Evolutionary conservation across 768 basidiomycete genomes (phyloP).

Genomic region (Tulasnella sp.): DNA sequence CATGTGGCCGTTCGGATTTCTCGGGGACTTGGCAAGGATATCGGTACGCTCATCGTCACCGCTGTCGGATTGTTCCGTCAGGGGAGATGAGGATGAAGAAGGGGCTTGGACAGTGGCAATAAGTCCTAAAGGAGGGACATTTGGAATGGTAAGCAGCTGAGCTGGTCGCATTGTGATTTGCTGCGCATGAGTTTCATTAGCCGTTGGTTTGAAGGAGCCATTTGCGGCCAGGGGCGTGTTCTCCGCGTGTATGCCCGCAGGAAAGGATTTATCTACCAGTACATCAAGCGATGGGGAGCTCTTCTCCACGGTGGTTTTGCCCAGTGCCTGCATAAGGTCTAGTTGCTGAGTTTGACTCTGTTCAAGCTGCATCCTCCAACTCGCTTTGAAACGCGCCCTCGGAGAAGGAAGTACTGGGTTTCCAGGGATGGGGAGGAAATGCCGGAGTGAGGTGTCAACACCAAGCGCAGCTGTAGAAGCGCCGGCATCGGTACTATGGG

Average conservation of each 20-base stretch:
- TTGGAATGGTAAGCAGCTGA: background rate
- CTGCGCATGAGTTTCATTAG: too few species aligned
- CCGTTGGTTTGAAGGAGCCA: too few species aligned
- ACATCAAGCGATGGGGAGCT: background rate
- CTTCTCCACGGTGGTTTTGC: background rate
- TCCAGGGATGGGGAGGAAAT: background rate
- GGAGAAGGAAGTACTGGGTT: slow-evolving; percentile 5
- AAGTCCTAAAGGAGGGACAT: background rate
- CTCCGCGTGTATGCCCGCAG: background rate
- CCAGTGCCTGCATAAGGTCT: background rate
- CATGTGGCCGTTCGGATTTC: background rate
- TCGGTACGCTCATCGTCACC: background rate
- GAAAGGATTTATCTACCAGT: background rate
- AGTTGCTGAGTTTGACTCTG: background rate
- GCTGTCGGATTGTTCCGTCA: slow-evolving; percentile 12
- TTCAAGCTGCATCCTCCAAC: slow-evolving; percentile 5
- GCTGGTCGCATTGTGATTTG: too few species aligned
- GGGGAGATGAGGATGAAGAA: slow-evolving; percentile 6
- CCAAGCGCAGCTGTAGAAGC: background rate
- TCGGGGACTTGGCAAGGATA: background rate
- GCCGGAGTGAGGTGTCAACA: slow-evolving; percentile 6
- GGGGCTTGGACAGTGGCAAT: background rate
- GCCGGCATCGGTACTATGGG: background rate
- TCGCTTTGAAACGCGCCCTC: background rate
- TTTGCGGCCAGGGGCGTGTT: background rate